Percentiles rank a stretch among this genome's conserved stretches.
phyloP scores from a whole-genome alignment of 2,329 filamentous ascomycete genomes.

The Hansfordia pulvinata region DNA sequence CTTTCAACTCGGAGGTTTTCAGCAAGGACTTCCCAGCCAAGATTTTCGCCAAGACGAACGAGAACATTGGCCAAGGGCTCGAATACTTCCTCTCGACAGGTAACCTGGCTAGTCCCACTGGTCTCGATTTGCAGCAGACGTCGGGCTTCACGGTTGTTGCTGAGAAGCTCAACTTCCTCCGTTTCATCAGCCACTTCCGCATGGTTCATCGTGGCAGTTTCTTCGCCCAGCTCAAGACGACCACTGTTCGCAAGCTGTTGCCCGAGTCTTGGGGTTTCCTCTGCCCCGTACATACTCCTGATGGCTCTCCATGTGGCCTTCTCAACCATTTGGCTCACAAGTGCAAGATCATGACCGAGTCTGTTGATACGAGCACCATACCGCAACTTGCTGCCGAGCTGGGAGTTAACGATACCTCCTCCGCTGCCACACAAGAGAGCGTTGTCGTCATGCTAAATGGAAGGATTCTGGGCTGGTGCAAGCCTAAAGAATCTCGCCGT shows the following conservation, averaged over 20 bases:
- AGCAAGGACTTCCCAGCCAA: conserved; percentile 63
- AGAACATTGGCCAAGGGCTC: conserved; percentile 74
- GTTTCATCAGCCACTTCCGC: conserved; percentile 97
- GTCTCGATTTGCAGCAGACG: conserved; percentile 85
- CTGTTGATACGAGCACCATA: conserved; percentile 61
- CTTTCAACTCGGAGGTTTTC: conserved; percentile 70
- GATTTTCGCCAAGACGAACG: conserved; percentile 71
- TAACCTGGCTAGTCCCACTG: conserved; percentile 81
- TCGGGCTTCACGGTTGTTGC: conserved; percentile 94
- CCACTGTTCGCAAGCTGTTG: conserved; percentile 85
- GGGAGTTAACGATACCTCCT: conserved; percentile 63
- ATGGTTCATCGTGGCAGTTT: conserved; percentile 99
- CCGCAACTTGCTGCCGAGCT: conserved; percentile 64
- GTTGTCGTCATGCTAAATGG: conserved; percentile 87
- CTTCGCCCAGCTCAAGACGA: conserved; percentile 95
- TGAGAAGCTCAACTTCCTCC: conserved; percentile 97
- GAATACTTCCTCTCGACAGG: conserved; percentile 96
- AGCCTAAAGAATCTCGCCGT: conserved; percentile 65
- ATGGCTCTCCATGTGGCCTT: conserved; percentile 88
- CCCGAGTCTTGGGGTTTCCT: conserved; percentile 98
- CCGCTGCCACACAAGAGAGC: conserved; percentile 68
- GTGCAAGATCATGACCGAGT: conserved; percentile 72
- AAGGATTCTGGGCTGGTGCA: conserved; percentile 78
- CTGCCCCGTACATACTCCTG: conserved; percentile 93
- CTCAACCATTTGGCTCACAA: conserved; percentile 94